A percentile compares a stretch with the other conserved stretches of the same genome.
Conservation (phyloP, 2,329 filamentous ascomycete species). For the Dothistroma pini region DNA sequence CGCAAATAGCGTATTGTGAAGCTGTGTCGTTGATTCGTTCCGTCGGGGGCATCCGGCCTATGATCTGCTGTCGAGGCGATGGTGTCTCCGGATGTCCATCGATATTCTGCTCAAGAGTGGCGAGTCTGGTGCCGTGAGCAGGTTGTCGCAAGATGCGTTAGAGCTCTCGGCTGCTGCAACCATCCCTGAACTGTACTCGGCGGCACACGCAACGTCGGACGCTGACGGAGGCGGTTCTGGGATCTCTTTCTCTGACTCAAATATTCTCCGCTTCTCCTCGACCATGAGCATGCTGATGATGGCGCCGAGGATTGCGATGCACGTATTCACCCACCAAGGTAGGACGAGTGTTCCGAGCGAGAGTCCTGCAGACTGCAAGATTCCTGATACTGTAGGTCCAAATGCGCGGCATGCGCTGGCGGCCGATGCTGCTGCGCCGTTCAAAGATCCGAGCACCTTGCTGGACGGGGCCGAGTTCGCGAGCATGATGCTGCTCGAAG, state of each 20-base stretch:
- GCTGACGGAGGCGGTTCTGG: conserved; percentile 17
- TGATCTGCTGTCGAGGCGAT: conserved; percentile 22
- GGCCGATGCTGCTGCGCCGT: conserved; percentile 85
- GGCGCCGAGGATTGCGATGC: conserved; percentile 71
- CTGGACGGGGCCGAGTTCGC: conserved; percentile 83
- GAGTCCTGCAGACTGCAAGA: conserved; percentile 77
- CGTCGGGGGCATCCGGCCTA: conserved; percentile 17
- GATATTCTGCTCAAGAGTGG: conserved; percentile 28
- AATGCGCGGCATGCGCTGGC: conserved; percentile 86
- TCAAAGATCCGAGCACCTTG: conserved; percentile 83
- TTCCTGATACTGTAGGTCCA: conserved; percentile 81
- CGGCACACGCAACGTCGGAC: conserved; percentile 20
- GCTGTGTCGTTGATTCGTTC: neutral
- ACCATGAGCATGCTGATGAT: conserved; percentile 69
- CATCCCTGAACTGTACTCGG: conserved; percentile 23
- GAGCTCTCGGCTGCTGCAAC: conserved; percentile 26
- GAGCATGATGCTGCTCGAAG: conserved; percentile 81
- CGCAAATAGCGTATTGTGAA: neutral
- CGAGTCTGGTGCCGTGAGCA: conserved; percentile 27
- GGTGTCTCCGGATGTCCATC: conserved; percentile 22
- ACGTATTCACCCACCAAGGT: conserved; percentile 86
- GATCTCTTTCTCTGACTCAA: conserved; percentile 28
- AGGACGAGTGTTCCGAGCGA: conserved; percentile 78
- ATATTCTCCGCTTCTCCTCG: conserved; percentile 31
- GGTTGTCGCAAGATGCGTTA: conserved; percentile 26